These are phyloP conservation scores for Cercospora zeina DNA, from an alignment of 2,329 filamentous ascomycete genomes.

Conservation along the genomic window DNA sequence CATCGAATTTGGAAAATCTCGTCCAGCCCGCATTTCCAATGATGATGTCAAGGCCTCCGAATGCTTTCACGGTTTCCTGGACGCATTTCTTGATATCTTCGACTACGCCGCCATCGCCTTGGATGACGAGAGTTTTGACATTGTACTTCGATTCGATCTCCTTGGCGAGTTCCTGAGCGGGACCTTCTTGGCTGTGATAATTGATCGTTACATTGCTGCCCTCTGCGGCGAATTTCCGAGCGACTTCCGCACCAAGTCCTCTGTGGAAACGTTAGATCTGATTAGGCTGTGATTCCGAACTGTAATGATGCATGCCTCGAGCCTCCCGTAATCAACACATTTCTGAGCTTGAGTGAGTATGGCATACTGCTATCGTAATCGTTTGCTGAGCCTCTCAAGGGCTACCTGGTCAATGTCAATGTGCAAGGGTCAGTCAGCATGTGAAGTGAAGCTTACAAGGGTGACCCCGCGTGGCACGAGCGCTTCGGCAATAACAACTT, in stretches of 20 bases:
- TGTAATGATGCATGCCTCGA: constrained; percentile 59
- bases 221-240: constrained; percentile 65
- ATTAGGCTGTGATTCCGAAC: neutral
- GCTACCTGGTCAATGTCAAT: neutral
- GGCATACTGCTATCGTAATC: constrained; percentile 51
- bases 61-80: constrained; percentile 56
- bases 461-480: constrained; percentile 6
- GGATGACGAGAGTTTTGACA: constrained; percentile 57
- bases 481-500: constrained; percentile 4
- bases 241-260: constrained; percentile 70
- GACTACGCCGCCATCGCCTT: constrained; percentile 65
- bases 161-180: constrained; percentile 60
- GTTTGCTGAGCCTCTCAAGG: neutral
- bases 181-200: constrained; percentile 63
- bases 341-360: constrained; percentile 61
- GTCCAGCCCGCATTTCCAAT: constrained; percentile 75
- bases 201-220: constrained; percentile 73
- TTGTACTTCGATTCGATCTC: constrained; percentile 56
- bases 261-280: constrained; percentile 45
- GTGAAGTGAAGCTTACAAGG: neutral
- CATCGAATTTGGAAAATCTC: constrained; percentile 57
- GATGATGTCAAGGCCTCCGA: constrained; percentile 73
- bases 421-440: constrained; percentile 3
- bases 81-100: constrained; percentile 62
- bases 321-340: constrained; percentile 65